phyloP scores from a whole-genome alignment of 305 asterid species.

The Fraxinus sp. region DNA sequence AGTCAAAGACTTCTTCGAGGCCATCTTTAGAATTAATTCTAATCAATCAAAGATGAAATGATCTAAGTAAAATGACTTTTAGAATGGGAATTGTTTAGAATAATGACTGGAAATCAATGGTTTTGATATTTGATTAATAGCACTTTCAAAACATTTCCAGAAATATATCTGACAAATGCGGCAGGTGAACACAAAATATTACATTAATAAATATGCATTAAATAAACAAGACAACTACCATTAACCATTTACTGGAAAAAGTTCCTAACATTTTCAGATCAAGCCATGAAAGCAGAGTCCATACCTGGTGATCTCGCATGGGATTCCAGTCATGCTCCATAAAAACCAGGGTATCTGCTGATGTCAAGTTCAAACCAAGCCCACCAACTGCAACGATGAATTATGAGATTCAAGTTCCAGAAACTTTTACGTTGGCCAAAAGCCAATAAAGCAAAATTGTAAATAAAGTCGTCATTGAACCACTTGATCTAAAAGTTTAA shows the following conservation, averaged over 20 bases:
- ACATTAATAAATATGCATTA: neutral
- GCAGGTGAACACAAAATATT: neutral
- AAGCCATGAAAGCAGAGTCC: slow-evolving; percentile 1
- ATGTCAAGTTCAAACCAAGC: slow-evolving; percentile 94
- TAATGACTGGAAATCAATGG: neutral
- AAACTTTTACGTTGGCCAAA: slow-evolving; percentile 9
- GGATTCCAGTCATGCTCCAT: slow-evolving; percentile 99
- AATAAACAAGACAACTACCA: neutral
- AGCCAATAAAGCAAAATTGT: slow-evolving; percentile 1
- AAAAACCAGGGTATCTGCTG: slow-evolving; percentile 99
- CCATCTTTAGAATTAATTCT: neutral
- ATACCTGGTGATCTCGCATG: slow-evolving; percentile 98
- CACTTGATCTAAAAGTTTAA: neutral
- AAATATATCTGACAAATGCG: neutral
- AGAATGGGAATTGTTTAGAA: neutral
- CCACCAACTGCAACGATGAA: slow-evolving; percentile 79
- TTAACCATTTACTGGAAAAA: neutral
- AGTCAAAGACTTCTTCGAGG: neutral
- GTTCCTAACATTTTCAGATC: neutral
- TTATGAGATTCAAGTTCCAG: slow-evolving; percentile 19
- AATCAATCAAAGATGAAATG: neutral
- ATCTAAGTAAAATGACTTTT: neutral
- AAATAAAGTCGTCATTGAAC: neutral
- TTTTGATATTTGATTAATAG: neutral
- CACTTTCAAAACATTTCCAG: neutral